Conservation (phyloP, 2,329 filamentous ascomycete genomes). For the Cladosporium sphaerospermum region DNA sequence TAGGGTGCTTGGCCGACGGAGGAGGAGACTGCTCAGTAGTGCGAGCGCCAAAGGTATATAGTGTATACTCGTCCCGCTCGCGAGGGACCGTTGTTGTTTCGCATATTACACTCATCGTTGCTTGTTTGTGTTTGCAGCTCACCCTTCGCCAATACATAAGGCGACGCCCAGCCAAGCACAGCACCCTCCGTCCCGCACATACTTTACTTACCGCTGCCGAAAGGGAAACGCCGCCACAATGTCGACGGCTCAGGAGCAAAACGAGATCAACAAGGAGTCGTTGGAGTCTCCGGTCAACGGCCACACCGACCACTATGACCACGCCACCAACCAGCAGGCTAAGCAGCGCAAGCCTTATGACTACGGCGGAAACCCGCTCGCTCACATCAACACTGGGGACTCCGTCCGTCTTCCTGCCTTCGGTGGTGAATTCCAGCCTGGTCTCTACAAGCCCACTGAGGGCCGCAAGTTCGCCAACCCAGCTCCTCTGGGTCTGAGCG, state of each 20-base stretch:
- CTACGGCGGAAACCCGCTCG: slow-evolving; percentile 47
- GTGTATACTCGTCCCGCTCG: slow-evolving; percentile 1
- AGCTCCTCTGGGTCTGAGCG: slow-evolving; percentile 54
- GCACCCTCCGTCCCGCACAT: too few species aligned
- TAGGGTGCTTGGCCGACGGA: slow-evolving; percentile 10
- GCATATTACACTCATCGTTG: slow-evolving; percentile 10
- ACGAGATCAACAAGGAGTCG: slow-evolving; percentile 21
- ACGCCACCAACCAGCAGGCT: slow-evolving; percentile 23
- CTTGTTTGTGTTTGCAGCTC: slow-evolving; percentile 6
- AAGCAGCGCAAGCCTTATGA: slow-evolving; percentile 43
- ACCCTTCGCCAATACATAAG: not conserved
- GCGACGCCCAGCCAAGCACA: too few species aligned
- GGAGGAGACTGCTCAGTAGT: slow-evolving; percentile 7
- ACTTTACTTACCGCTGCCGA: too few species aligned
- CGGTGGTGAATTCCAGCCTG: slow-evolving; percentile 48
- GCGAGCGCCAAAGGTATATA: slow-evolving; percentile 11
- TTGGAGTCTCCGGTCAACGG: slow-evolving; percentile 16
- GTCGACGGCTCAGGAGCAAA: slow-evolving; percentile 38
- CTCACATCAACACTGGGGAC: slow-evolving; percentile 45
- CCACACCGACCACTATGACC: slow-evolving; percentile 31
- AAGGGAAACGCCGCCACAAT: slow-evolving; percentile 24
- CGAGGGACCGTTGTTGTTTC: slow-evolving; percentile 1
- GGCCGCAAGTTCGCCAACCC: slow-evolving; percentile 51
- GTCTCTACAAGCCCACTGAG: slow-evolving; percentile 37
- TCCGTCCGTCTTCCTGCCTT: slow-evolving; percentile 44